Percentiles rank a stretch among this genome's conserved stretches.
Conservation (phyloP, 1,284 basidiomycete genomes). For the Jaminaea rosea region DNA sequence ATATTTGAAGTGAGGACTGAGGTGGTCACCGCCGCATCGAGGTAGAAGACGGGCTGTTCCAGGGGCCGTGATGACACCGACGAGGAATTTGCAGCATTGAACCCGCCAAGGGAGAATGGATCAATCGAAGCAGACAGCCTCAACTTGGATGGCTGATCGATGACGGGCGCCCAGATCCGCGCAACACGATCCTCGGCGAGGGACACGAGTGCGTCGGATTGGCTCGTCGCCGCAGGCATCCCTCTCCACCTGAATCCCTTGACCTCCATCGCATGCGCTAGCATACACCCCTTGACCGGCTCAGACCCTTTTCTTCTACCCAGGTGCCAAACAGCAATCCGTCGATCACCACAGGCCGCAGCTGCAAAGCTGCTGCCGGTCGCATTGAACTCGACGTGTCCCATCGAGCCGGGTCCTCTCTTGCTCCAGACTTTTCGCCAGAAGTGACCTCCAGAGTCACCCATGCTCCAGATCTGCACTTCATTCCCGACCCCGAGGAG, state of each 20-base stretch:
- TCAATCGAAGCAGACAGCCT: conserved; percentile 24
- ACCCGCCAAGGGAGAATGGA: not conserved
- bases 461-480: conserved; percentile 18
- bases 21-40: conserved; percentile 16
- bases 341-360: conserved; percentile 12
- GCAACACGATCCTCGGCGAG: conserved; percentile 21
- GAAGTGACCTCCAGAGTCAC: conserved; percentile 15
- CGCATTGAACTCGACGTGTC: conserved; percentile 16
- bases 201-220: conserved; percentile 22
- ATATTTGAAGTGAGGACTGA: conserved; percentile 19
- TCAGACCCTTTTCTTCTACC: conserved; percentile 11
- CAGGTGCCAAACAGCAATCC: conserved; percentile 19
- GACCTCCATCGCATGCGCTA: conserved; percentile 19
- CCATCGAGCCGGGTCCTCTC: conserved; percentile 11
- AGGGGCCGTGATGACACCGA: not conserved
- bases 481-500: conserved; percentile 13
- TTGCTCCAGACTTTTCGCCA: conserved; percentile 23
- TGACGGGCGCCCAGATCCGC: conserved; percentile 29
- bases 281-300: conserved; percentile 16
- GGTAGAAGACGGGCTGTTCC: conserved; percentile 10
- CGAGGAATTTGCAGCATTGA: not conserved
- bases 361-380: conserved; percentile 21
- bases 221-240: conserved; percentile 7
- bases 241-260: not conserved
- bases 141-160: conserved; percentile 29